These are phyloP conservation scores for Odontarrhena argentea DNA, from an alignment of 345 rosid species.

Conservation along the genomic window DNA sequence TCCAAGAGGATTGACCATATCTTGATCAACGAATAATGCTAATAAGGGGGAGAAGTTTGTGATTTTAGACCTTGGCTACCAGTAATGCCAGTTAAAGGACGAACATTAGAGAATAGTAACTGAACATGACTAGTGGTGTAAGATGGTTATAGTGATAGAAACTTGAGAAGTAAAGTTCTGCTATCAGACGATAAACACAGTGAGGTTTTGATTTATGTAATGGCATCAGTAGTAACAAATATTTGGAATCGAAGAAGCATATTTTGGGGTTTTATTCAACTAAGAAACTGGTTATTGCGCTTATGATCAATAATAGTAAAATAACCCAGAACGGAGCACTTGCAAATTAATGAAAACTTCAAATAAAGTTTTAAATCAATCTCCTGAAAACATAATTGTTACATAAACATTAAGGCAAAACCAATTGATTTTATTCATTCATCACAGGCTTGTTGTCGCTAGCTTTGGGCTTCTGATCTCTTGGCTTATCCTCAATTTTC, in stretches of 20 bases:
- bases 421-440: slow-evolving; percentile 55
- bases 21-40: too few relatives aligned
- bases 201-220: too few relatives aligned
- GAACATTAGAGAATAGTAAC: too few relatives aligned
- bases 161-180: too few relatives aligned
- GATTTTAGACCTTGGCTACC: too few relatives aligned
- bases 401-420: slow-evolving; percentile 2
- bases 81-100: too few relatives aligned
- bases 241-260: neutral
- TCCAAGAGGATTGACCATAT: too few relatives aligned
- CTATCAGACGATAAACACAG: too few relatives aligned
- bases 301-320: neutral
- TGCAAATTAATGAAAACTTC: neutral
- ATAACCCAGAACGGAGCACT: neutral
- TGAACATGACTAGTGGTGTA: too few relatives aligned
- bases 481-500: slow-evolving; percentile 93
- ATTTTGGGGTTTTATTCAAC: neutral
- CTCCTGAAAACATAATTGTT: neutral
- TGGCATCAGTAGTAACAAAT: neutral
- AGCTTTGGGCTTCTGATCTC: slow-evolving; percentile 88
- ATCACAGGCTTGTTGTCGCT: slow-evolving; percentile 96
- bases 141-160: too few relatives aligned
- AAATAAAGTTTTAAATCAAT: neutral
- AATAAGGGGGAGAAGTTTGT: too few relatives aligned
- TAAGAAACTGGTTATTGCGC: neutral